phyloP scores from a whole-genome alignment of 371 early-diverging fungal genomes.

The Entomophthora muscae region DNA sequence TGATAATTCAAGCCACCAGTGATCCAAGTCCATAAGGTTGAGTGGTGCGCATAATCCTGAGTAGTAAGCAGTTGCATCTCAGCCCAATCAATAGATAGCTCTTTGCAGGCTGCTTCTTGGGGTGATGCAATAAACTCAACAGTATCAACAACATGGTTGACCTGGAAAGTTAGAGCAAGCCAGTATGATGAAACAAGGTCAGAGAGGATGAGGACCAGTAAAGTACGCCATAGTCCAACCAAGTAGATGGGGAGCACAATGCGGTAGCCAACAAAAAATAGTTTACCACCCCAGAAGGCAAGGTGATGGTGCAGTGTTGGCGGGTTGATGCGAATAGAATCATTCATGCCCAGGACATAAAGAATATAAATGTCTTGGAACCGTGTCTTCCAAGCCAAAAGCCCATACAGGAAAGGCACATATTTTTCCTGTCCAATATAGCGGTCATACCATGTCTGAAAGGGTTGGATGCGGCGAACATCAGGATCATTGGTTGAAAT shows the following conservation, averaged over 20 bases:
- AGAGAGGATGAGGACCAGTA: constrained; percentile 20
- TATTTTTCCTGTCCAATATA: constrained; percentile 27
- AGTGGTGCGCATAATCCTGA: constrained; percentile 37
- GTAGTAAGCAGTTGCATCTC: constrained; percentile 35
- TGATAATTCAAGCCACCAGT: constrained; percentile 38
- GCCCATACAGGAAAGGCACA: constrained; percentile 30
- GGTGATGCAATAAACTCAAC: constrained; percentile 16
- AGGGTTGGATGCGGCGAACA: constrained; percentile 28
- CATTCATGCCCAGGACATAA: constrained; percentile 22
- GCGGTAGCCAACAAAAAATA: constrained; percentile 29
- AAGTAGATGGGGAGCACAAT: constrained; percentile 20
- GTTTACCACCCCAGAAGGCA: constrained; percentile 33
- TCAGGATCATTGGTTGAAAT: constrained; percentile 25
- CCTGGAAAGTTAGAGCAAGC: constrained; percentile 37
- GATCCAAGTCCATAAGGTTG: constrained; percentile 25
- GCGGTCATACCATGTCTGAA: constrained; percentile 25
- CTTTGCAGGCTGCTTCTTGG: constrained; percentile 20
- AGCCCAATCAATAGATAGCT: constrained; percentile 32
- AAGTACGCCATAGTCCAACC: constrained; percentile 16
- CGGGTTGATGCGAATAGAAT: constrained; percentile 28
- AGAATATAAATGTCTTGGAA: constrained; percentile 28
- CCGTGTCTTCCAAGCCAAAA: constrained; percentile 30
- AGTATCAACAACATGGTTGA: constrained; percentile 35
- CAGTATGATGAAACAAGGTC: constrained; percentile 28
- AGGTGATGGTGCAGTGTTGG: constrained; percentile 20